Percentiles rank a stretch among this genome's conserved stretches.
Evolutionary conservation across 1,139 yeast genomes (phyloP).

Genomic region (Candida sojae): DNA sequence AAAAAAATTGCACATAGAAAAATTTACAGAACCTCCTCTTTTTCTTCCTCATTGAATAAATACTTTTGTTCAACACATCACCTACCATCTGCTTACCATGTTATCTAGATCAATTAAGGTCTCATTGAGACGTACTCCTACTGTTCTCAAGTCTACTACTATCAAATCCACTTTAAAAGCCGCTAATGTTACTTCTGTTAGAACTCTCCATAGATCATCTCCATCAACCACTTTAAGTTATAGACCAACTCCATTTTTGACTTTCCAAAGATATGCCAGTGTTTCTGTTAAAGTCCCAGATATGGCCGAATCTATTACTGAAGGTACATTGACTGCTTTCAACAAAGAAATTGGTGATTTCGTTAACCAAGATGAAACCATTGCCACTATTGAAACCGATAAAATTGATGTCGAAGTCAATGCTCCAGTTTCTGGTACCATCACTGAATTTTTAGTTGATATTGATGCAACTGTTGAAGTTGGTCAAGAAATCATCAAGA

Average conservation of each 20-base stretch:
- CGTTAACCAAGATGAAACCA: slow-evolving; percentile 83
- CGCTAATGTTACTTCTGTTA: slow-evolving; percentile 11
- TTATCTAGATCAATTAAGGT: slow-evolving; percentile 19
- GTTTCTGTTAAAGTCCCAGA: slow-evolving; percentile 86
- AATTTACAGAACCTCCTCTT: background rate
- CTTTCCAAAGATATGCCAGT: slow-evolving; percentile 42
- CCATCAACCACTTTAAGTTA: background rate
- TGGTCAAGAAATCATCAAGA: slow-evolving; percentile 88
- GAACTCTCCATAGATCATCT: slow-evolving; percentile 12
- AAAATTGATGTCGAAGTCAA: slow-evolving; percentile 97
- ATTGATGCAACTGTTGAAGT: slow-evolving; percentile 96
- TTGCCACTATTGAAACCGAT: slow-evolving; percentile 98
- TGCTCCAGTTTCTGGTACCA: slow-evolving; percentile 90
- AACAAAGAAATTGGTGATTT: slow-evolving; percentile 84
- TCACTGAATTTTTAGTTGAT: slow-evolving; percentile 77
- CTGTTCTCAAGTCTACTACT: slow-evolving; percentile 7
- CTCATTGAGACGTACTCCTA: slow-evolving; percentile 16
- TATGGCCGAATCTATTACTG: slow-evolving; percentile 98
- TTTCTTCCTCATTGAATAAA: background rate
- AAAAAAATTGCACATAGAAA: background rate
- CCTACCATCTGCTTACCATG: slow-evolving; percentile 8
- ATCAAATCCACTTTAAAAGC: slow-evolving; percentile 10
- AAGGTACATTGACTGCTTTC: slow-evolving; percentile 88
- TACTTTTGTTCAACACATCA: background rate
- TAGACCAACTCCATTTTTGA: slow-evolving; percentile 12